Evolutionary conservation across 2,329 filamentous ascomycete genomes (phyloP).

Genomic region (Paecilomyces fulvus): DNA sequence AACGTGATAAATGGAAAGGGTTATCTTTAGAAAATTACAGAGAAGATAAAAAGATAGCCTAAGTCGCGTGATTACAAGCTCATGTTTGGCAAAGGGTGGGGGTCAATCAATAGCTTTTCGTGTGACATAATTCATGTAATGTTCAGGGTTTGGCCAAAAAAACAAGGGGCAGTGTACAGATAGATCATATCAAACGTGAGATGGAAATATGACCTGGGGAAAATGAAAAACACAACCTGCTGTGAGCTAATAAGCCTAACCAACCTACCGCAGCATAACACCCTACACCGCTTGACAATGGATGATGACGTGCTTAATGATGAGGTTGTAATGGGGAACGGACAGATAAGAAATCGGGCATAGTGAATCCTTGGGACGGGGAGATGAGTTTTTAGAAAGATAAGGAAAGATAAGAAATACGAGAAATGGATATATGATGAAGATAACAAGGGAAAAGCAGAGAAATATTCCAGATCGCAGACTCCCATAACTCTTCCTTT

Average conservation of each 20-base stretch:
- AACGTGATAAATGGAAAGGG: no score
- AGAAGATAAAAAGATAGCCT: not conserved
- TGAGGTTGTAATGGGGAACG: not conserved
- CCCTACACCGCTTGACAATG: not conserved
- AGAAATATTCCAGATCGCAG: not conserved
- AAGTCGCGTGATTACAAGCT: not conserved
- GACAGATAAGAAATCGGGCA: not conserved
- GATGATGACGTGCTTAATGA: no score
- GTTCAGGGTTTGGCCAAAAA: not conserved
- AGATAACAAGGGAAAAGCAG: not conserved
- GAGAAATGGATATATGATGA: not conserved
- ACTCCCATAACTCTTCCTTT: constrained; percentile 1
- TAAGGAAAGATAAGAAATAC: not conserved
- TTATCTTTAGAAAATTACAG: not conserved
- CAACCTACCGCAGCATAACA: not conserved
- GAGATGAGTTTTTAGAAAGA: not conserved
- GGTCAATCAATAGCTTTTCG: not conserved
- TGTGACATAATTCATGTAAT: not conserved
- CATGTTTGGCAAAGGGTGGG: not conserved
- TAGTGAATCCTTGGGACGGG: not conserved
- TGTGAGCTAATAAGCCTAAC: not conserved
- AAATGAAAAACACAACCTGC: not conserved
- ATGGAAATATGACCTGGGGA: not conserved
- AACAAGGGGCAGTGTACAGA: not conserved
- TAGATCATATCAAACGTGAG: not conserved